These are phyloP conservation scores for Agapanthus africanus DNA, from an alignment of 106 monocot genomes.

Conservation along the genomic window DNA sequence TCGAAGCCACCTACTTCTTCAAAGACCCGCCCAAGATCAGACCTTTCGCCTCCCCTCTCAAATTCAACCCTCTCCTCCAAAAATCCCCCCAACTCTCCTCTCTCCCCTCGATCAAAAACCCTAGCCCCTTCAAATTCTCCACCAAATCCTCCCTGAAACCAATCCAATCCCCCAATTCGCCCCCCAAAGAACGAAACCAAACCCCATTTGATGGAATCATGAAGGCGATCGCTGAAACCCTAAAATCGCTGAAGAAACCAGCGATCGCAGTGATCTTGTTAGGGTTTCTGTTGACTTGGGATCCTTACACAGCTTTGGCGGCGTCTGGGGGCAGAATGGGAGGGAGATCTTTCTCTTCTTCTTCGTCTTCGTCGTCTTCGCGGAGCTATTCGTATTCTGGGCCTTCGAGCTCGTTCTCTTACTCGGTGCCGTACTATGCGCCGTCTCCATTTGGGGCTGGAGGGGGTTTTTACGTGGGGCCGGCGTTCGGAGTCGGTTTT, in stretches of 20 bases:
- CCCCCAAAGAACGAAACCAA: too few relatives aligned
- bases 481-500: conserved; percentile 49
- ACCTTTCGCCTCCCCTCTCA: conserved; percentile 11
- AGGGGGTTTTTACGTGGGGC: conserved; percentile 53
- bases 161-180: too few relatives aligned
- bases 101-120: too few relatives aligned
- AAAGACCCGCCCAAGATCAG: conserved; percentile 13
- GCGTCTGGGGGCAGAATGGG: conserved; percentile 91
- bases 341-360: conserved; percentile 65
- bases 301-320: conserved; percentile 54
- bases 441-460: conserved; percentile 59
- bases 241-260: conserved; percentile 37
- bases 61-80: conserved; percentile 21
- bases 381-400: conserved; percentile 31
- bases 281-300: conserved; percentile 43
- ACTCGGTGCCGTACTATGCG: conserved; percentile 63
- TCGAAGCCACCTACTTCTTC: conserved; percentile 26
- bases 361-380: conserved; percentile 33
- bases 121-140: background rate
- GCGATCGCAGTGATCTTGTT: conserved; percentile 42
- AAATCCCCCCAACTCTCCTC: background rate
- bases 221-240: conserved; percentile 15
- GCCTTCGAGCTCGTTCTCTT: conserved; percentile 33
- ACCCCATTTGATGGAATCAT: conserved; percentile 7
- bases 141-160: conserved; percentile 18